Base-by-base conservation (phyloP, 352 stramenopile species). In the Aphanomyces stellatus region DNA sequence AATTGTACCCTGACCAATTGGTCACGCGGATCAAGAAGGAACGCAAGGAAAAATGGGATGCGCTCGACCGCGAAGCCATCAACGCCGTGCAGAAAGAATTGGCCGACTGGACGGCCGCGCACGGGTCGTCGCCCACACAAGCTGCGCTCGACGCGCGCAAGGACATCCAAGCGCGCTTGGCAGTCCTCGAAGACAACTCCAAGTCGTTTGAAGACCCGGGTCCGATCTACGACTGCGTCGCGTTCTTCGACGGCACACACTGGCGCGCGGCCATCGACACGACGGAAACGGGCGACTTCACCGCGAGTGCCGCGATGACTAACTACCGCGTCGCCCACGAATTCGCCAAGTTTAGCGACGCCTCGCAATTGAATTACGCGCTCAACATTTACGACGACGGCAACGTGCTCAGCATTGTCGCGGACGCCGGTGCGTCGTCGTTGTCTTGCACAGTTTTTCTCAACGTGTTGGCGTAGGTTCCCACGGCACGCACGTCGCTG, bases 301-400 rank as follows among this genome's bases (percentile, higher is more conserved):
- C 78, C 1, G 74, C 76, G 25, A 67, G 80, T 34, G 7, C 69
- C 53, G 72, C 84, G 53, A 73, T 96, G 57, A 90, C 83, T 15
- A 90, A 93, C 67, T 96, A 82, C 76, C 75, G 77, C 53, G 70
- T 86, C 17, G 85, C 91, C 70, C 80, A 69, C 37, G 61, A 96
- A 69, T 96, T 95, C 68, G 86, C 71, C 40, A 93, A 78, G 49
- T 96, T 98, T 69, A 90, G 87, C n/a, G 72, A 87, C n/a, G 74
- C 90, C 43, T 94, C 90, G 49, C 86, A 96, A 71, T 86, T 98
- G 51, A 98, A 98, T 72, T 98, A 96, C 73, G 87, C 79, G 56
- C 77, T 98, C 67, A 96, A 98, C 69, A 85, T 99, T 51, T 98
- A 98, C 67, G 86, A 98, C 46, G 81, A 98, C 1, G 94, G 91